Evolutionary conservation across 179 eudicot species (phyloP).

Genomic region (Silene vulgaris): DNA sequence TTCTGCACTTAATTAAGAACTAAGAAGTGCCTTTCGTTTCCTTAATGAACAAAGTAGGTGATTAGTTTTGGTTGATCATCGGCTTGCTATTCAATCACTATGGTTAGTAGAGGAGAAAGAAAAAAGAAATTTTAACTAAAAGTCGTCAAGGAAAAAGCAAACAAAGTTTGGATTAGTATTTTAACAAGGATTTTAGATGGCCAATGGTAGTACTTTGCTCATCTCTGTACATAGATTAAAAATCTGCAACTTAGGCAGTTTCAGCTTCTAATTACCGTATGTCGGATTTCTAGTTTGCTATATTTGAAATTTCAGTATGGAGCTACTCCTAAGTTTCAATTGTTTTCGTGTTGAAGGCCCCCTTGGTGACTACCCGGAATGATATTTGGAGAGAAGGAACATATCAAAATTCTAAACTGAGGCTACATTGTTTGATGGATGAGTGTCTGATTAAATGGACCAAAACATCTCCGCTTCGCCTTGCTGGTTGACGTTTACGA

Average conservation of each 20-base stretch:
- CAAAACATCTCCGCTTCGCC: slow-evolving; percentile 47
- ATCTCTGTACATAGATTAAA: slow-evolving; percentile 24
- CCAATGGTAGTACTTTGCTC: not conserved
- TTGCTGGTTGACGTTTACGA: slow-evolving; percentile 59
- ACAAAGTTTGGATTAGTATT: not conserved
- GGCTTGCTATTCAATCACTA: too few relatives aligned
- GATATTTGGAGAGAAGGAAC: slow-evolving; percentile 14
- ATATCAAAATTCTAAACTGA: slow-evolving; percentile 33
- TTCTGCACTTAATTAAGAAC: not conserved
- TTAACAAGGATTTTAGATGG: slow-evolving; percentile 8
- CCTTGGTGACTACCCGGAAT: slow-evolving; percentile 53
- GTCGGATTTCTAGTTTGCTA: not conserved
- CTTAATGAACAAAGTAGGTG: not conserved
- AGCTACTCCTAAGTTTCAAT: slow-evolving; percentile 26
- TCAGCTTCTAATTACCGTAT: not conserved
- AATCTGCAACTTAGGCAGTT: not conserved
- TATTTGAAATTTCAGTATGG: slow-evolving; percentile 16
- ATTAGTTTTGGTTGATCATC: not conserved
- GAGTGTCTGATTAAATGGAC: slow-evolving; percentile 33
- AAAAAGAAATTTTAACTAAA: not conserved
- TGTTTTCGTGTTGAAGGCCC: slow-evolving; percentile 43
- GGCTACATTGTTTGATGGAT: slow-evolving; percentile 79
- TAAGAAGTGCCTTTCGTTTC: not conserved
- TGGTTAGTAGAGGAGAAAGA: not conserved
- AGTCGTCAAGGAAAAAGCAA: slow-evolving; percentile 19